A percentile compares a stretch with the other conserved stretches of the same genome.
These are phyloP conservation scores for Aspergillus versicolor DNA, from an alignment of 2,329 filamentous ascomycete genomes.

Conservation along the genomic window DNA sequence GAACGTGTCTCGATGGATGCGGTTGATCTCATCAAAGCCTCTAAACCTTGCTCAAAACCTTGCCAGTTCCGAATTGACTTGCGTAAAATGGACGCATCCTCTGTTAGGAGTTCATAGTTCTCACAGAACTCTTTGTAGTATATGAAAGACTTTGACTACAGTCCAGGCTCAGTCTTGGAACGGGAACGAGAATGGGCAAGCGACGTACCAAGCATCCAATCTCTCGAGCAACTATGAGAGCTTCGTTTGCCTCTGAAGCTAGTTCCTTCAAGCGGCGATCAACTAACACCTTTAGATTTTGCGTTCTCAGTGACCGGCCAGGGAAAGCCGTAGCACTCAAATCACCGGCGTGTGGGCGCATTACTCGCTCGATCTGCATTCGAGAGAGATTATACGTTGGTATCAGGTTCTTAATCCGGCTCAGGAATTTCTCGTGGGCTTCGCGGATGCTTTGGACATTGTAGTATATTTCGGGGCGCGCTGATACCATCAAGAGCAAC, in stretches of 20 bases:
- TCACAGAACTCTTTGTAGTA: constrained; percentile 89
- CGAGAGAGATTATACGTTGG: constrained; percentile 55
- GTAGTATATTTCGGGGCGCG: constrained; percentile 71
- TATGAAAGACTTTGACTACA: constrained; percentile 75
- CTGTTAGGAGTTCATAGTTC: constrained; percentile 82
- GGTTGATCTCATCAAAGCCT: constrained; percentile 74
- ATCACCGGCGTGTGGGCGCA: constrained; percentile 50
- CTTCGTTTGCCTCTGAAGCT: constrained; percentile 53
- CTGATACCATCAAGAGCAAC: constrained; percentile 74
- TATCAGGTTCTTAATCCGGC: constrained; percentile 68
- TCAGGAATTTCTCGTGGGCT: constrained; percentile 78
- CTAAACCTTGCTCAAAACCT: constrained; percentile 79
- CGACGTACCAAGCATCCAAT: constrained; percentile 52
- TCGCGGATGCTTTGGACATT: constrained; percentile 78
- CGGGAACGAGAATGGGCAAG: too few relatives aligned
- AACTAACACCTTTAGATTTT: constrained; percentile 29
- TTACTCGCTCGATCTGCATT: constrained; percentile 20
- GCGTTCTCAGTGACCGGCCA: constrained; percentile 27
- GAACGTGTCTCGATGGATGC: constrained; percentile 66
- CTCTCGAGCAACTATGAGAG: constrained; percentile 53
- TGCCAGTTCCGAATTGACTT: constrained; percentile 71
- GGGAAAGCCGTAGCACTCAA: constrained; percentile 33
- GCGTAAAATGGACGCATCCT: constrained; percentile 70
- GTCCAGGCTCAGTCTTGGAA: constrained; percentile 45
- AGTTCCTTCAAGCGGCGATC: constrained; percentile 36